Evolutionary conservation across 1,284 basidiomycete genomes (phyloP).

Genomic region (Tylopilus sp.): DNA sequence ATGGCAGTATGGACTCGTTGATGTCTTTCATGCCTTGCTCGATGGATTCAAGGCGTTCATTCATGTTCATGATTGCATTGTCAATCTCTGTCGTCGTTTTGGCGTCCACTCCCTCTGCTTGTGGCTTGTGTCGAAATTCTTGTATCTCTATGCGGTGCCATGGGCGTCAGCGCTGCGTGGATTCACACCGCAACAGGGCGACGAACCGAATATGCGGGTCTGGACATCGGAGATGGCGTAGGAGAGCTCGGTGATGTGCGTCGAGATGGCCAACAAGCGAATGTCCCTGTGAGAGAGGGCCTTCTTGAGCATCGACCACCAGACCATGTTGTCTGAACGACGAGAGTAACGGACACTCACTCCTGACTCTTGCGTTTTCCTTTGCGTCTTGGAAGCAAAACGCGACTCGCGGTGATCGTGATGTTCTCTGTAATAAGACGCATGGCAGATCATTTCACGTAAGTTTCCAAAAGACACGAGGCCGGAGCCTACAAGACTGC

Average conservation of each 20-base stretch:
- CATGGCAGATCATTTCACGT: slow-evolving; percentile 36
- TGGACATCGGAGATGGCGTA: slow-evolving; percentile 83
- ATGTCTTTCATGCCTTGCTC: slow-evolving; percentile 67
- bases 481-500: slow-evolving; percentile 9
- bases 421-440: slow-evolving; percentile 54
- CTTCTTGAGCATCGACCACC: slow-evolving; percentile 32
- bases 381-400: slow-evolving; percentile 41
- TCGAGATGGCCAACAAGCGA: slow-evolving; percentile 72
- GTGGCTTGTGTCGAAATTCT: slow-evolving; percentile 78
- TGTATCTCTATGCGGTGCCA: slow-evolving; percentile 62
- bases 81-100: slow-evolving; percentile 71
- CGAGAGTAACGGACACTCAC: slow-evolving; percentile 38
- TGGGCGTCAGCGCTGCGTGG: slow-evolving; percentile 12
- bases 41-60: slow-evolving; percentile 76
- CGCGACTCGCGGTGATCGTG: slow-evolving; percentile 58
- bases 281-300: slow-evolving; percentile 54
- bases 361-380: slow-evolving; percentile 59
- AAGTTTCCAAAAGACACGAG: slow-evolving; percentile 34
- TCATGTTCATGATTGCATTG: slow-evolving; percentile 73
- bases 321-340: slow-evolving; percentile 20
- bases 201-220: slow-evolving; percentile 78
- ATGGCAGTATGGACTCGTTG: slow-evolving; percentile 60
- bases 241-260: slow-evolving; percentile 78
- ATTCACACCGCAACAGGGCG: slow-evolving; percentile 1
- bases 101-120: slow-evolving; percentile 51